phyloP scores from a whole-genome alignment of 176 grass and related monocot species.

The Carex pumila region DNA sequence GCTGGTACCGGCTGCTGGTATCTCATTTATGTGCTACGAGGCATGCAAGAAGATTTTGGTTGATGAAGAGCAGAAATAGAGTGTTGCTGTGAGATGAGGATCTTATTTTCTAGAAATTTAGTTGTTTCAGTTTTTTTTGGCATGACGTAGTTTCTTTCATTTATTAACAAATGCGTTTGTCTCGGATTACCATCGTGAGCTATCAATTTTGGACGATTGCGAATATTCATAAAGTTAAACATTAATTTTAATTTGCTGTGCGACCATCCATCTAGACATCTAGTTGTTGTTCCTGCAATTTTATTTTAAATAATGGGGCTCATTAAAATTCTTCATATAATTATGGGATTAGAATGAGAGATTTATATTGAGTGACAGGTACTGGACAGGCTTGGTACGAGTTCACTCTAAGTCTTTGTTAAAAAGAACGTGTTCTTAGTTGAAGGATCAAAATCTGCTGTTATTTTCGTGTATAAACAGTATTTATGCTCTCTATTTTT shows the following conservation, averaged over 20 bases:
- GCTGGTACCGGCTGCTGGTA: slow-evolving; percentile 84
- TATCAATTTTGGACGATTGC: slow-evolving; percentile 35
- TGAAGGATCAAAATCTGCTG: no score
- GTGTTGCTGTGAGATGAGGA: neutral
- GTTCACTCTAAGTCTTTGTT: neutral
- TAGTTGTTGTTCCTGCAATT: slow-evolving; percentile 9
- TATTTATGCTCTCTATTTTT: no score
- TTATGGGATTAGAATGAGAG: neutral
- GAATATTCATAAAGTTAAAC: slow-evolving; percentile 16
- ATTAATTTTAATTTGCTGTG: slow-evolving; percentile 14
- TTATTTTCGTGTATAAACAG: no score
- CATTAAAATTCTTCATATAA: neutral
- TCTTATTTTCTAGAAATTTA: slow-evolving; percentile 6
- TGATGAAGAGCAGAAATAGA: slow-evolving; percentile 39
- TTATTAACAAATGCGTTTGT: slow-evolving; percentile 13
- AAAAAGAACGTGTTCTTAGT: no score
- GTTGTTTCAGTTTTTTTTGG: neutral
- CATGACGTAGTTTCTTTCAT: slow-evolving; percentile 17
- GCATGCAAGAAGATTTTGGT: slow-evolving; percentile 94
- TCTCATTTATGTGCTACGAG: slow-evolving; percentile 99
- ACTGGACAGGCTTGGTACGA: neutral
- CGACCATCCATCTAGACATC: no score
- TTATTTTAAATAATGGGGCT: slow-evolving; percentile 3
- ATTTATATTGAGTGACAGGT: neutral
- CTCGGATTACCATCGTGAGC: slow-evolving; percentile 19